phyloP scores from a whole-genome alignment of 352 stramenopile genomes.

The Achlya hypogyna region DNA sequence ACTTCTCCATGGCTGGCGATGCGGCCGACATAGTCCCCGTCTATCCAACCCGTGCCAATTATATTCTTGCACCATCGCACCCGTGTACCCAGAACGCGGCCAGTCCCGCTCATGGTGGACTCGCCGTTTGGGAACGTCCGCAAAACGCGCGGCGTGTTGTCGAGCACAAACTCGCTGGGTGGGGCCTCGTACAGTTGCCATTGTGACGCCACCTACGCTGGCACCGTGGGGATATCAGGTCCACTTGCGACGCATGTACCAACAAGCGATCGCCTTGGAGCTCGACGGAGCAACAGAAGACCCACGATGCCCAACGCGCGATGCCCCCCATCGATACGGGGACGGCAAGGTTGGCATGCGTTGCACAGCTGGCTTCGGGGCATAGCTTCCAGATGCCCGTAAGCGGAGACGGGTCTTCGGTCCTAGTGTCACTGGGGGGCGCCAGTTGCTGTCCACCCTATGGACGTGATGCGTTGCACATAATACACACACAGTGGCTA shows the following conservation, averaged over 20 bases:
- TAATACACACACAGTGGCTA: not conserved
- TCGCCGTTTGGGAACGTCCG: conserved; percentile 11
- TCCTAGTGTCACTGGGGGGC: not conserved
- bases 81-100: not conserved
- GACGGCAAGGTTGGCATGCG: not conserved
- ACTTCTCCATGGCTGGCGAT: not conserved
- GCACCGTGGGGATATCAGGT: conserved; percentile 3
- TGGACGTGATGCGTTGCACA: not conserved
- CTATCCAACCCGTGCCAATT: not conserved
- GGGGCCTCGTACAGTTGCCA: not conserved
- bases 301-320: not conserved
- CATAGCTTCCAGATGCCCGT: not conserved
- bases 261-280: not conserved
- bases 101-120: conserved; percentile 5
- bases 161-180: not conserved
- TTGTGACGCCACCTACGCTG: not conserved
- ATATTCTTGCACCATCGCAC: not conserved
- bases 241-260: not conserved
- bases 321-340: not conserved
- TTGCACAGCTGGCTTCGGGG: not conserved
- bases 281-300: not conserved
- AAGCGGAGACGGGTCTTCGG: not conserved
- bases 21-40: not conserved
- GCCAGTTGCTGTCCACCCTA: not conserved
- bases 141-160: not conserved